Base-by-base conservation (phyloP, 345 rosid genomes). In the Hypericum androsaemum region DNA sequence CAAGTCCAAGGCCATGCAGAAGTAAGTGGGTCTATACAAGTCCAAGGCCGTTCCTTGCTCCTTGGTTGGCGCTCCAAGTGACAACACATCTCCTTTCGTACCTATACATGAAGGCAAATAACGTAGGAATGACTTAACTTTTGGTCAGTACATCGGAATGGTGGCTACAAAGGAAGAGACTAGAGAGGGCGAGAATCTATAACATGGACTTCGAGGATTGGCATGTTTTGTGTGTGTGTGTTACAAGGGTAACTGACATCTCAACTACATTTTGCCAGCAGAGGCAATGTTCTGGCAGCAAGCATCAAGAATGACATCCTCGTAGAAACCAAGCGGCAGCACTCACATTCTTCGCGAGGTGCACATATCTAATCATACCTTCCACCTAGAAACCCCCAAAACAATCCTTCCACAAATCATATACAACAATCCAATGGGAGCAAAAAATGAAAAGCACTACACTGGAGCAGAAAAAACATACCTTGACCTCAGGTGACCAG, bases 31-130 rank as follows among this genome's bases (percentile, higher is more conserved):
- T 84, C 96, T 22, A 76, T 59, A 52, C 56, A 76, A 89, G 82
- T n/a, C 97, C 96, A 84, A 17, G 77, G 60, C 8, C 81, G 76
- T 51, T 77, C 92, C 66, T 74, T 84, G 37, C 79, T 73, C 64
- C 87, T 72, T 44, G 94, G 90, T 60, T 86, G 94, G 51, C 96
- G 90, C 75, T 86, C 97, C 69, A 89, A 64, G 67, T 89, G 92
- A 51, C 82, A 65, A 35, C 84, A 60, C 90, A 86, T 86, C 77
- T 84, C 73, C 54, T 86, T 52, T 86, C 90, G 49, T 70, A 62
- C 96, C 97, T 89, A 67, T 8, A 45, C 7, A 43, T 22, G 32
- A 22, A 22, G 4, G 6, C 14, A 36, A 51, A 37, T 22, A 1
- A 1, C 32, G 32, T 1, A 22, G 32, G 32, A 22, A 22, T 22